phyloP scores from a whole-genome alignment of 768 basidiomycete species.

The Suillus brevipes region DNA sequence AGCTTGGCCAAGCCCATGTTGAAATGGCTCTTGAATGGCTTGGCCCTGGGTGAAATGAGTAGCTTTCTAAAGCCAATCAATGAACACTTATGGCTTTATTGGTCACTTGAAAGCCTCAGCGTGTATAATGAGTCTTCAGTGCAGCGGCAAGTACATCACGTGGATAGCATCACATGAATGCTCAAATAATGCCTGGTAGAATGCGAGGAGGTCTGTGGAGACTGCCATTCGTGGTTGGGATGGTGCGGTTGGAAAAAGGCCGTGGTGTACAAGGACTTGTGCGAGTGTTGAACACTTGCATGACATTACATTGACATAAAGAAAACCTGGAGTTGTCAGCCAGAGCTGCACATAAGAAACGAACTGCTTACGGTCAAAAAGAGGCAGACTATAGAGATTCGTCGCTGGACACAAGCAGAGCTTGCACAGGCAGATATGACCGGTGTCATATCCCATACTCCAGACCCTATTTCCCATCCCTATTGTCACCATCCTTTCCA shows the following conservation, averaged over 20 bases:
- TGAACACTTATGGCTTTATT: conserved; percentile 5
- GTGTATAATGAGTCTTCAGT: conserved; percentile 1
- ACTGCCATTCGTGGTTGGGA: conserved; percentile 18
- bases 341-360: background rate
- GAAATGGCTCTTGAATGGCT: conserved; percentile 31
- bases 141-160: background rate
- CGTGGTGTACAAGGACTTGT: conserved; percentile 28
- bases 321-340: conserved; percentile 18
- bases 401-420: background rate
- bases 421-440: conserved; percentile 6
- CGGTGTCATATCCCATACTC: no score
- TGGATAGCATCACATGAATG: conserved; percentile 33
- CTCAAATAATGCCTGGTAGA: conserved; percentile 37
- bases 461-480: no score
- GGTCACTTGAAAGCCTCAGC: conserved; percentile 14
- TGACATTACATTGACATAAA: conserved; percentile 6
- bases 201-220: conserved; percentile 32
- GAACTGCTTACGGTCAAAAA: conserved; percentile 4
- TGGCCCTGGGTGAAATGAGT: conserved; percentile 22
- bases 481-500: no score
- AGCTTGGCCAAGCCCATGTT: conserved; percentile 22
- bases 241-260: conserved; percentile 36
- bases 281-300: conserved; percentile 27
- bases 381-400: background rate
- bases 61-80: conserved; percentile 19